Base-by-base conservation (phyloP, 1,139 yeast genomes). In the Suhomyces anneliseae region DNA sequence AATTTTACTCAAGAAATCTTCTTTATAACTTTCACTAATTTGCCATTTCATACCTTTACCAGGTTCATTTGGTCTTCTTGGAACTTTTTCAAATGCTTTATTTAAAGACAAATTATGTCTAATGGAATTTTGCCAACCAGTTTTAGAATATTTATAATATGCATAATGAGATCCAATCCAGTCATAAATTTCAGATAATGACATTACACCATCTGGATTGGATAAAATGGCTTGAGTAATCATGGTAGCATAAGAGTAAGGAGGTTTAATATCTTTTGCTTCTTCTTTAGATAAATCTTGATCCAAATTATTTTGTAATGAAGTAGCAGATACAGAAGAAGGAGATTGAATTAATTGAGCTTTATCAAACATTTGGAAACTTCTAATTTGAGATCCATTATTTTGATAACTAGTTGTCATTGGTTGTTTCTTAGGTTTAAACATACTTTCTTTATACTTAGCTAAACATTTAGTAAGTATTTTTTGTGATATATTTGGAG, bases 1-100 rank as follows among this genome's bases (percentile, higher is more conserved):
- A 66, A 92, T 83, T 68, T 90, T 88, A 55, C 77, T 81, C 62
- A 90, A 71, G 58, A 90, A 92, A 54, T 95, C 99, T 44, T 83
- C 85, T 59, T 87, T 86, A 63, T 87, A 90, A 41, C 85, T 75
- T 39, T 88, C 95, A 54, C 90, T 83, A 49, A 93, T 92, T 69
- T 90, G 95, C 99, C 99, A 93, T 69, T 93, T 93, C 96, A 93
- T 93, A 53, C 99, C 99, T 66, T 93, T 93, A 31, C 99, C 99
- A 0, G 99, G 97, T 68, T 93, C 98, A 65, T 90, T 87, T 15
- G 96, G 93, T 64, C 89, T 82, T 60, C 99, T 79, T 27, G 99
- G 97, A 27, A 92, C 97, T 69, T 93, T 93, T 62, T 92, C 98
- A 61, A 88, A 88, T 8, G 95, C 93, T 64, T 88, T 88, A 65